Evolutionary conservation across 148 eudicot species (phyloP).

Genomic region (Talinum fruticosum): DNA sequence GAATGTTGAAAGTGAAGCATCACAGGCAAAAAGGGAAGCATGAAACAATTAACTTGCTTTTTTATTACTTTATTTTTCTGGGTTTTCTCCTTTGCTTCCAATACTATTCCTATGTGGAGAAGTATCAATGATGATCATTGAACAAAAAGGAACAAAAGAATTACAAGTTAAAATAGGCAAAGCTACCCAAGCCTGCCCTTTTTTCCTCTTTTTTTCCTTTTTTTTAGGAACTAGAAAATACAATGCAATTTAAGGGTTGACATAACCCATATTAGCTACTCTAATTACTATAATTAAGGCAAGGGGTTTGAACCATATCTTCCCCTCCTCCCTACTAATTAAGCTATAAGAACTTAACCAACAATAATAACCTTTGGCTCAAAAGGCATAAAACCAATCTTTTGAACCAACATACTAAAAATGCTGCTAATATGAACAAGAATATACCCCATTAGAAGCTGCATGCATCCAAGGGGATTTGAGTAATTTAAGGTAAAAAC

Average conservation of each 20-base stretch:
- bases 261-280: slow-evolving; percentile 26
- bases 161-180: slow-evolving; percentile 24
- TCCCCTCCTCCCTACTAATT: slow-evolving; percentile 25
- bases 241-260: slow-evolving; percentile 21
- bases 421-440: slow-evolving; percentile 39
- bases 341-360: slow-evolving; percentile 20
- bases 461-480: slow-evolving; percentile 32
- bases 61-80: background rate
- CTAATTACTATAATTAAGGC: slow-evolving; percentile 18
- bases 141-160: slow-evolving; percentile 8
- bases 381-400: slow-evolving; percentile 48
- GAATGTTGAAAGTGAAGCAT: slow-evolving; percentile 17
- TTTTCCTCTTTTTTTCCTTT: slow-evolving; percentile 24
- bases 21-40: background rate
- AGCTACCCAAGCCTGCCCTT: slow-evolving; percentile 31
- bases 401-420: slow-evolving; percentile 34
- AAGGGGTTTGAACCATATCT: slow-evolving; percentile 30
- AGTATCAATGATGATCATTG: background rate
- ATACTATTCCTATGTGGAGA: no score
- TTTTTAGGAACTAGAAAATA: slow-evolving; percentile 23
- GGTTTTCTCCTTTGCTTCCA: background rate
- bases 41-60: background rate
- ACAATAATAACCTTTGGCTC: slow-evolving; percentile 22
- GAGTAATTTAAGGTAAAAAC: slow-evolving; percentile 30
- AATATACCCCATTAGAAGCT: slow-evolving; percentile 38